A percentile compares a stretch with the other conserved stretches of the same genome.
Conservation (phyloP, 768 basidiomycete genomes). For the Rhodotorula kratochvilovae region DNA sequence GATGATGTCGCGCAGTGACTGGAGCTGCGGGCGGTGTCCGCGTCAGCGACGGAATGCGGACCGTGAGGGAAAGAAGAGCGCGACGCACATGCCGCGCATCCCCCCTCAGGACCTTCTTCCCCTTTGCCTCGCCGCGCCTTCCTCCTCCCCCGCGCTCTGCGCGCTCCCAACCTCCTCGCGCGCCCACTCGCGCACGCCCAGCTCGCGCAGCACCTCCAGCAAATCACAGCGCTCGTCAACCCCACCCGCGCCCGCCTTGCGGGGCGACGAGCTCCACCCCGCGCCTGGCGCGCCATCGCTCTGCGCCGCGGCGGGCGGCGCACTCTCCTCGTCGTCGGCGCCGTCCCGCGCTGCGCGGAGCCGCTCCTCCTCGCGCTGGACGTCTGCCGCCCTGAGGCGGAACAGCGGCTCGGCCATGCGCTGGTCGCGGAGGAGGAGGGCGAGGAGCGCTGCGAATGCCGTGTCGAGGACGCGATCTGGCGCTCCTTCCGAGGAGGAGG, state of each 20-base stretch:
- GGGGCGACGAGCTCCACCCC: not conserved
- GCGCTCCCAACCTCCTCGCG: not conserved
- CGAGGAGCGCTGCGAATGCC: slow-evolving; percentile 20
- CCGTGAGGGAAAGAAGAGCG: not conserved
- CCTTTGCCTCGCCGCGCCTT: not conserved
- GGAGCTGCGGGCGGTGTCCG: not conserved
- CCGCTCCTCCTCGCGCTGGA: not conserved
- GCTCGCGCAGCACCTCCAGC: slow-evolving; percentile 3
- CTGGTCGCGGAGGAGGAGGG: slow-evolving; percentile 24
- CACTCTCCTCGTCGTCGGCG: not conserved
- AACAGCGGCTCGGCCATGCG: slow-evolving; percentile 32
- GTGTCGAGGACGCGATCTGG: slow-evolving; percentile 26
- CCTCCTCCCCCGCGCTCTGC: not conserved
- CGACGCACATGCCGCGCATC: slow-evolving; percentile 3
- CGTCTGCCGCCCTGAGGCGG: slow-evolving; percentile 17
- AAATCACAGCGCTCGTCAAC: not conserved
- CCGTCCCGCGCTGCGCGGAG: not conserved
- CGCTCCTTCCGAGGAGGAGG: too few species aligned
- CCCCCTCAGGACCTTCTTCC: not conserved
- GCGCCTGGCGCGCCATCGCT: not conserved
- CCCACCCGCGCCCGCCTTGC: not conserved
- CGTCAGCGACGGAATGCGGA: not conserved
- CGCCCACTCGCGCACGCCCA: not conserved
- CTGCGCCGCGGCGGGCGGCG: not conserved
- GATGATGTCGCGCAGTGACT: slow-evolving; percentile 24